Evolutionary conservation across 1,139 yeast species (phyloP).

Genomic region (Protomyces inundatus): DNA sequence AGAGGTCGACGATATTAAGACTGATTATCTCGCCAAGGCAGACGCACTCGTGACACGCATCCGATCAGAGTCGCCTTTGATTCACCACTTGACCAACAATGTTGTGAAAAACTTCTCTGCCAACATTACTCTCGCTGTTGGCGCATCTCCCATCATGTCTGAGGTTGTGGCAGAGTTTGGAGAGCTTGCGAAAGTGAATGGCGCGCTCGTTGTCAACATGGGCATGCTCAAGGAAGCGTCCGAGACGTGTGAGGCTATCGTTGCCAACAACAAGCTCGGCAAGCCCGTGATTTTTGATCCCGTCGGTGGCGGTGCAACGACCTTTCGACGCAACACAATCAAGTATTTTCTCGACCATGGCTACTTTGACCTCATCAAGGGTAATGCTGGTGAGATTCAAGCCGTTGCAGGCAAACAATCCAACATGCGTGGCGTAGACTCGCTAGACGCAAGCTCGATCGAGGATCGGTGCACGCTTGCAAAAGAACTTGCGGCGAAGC

Average conservation of each 20-base stretch:
- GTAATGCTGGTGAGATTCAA: constrained; percentile 77
- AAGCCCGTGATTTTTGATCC: constrained; percentile 79
- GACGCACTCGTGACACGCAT: background rate
- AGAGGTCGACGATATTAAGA: background rate
- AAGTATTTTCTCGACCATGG: constrained; percentile 52
- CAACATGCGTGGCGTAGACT: constrained; percentile 74
- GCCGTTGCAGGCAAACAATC: constrained; percentile 44
- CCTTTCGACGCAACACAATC: constrained; percentile 51
- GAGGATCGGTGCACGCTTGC: constrained; percentile 33
- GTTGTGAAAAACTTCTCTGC: constrained; percentile 91
- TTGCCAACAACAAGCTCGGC: constrained; percentile 53
- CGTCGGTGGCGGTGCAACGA: constrained; percentile 84
- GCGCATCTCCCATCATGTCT: constrained; percentile 92
- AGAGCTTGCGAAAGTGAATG: constrained; percentile 54
- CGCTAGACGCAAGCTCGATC: constrained; percentile 44
- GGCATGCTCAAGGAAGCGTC: constrained; percentile 53
- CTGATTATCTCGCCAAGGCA: background rate
- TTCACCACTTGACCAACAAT: constrained; percentile 82
- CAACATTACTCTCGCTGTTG: constrained; percentile 77
- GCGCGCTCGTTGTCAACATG: constrained; percentile 63
- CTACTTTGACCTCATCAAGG: constrained; percentile 68
- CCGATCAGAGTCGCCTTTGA: constrained; percentile 48
- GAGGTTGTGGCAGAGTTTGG: constrained; percentile 63
- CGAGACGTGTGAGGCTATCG: constrained; percentile 44
- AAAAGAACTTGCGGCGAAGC: constrained; percentile 48